Evolutionary conservation across 495 filamentous ascomycete species (phyloP).

Genomic region (Neurospora intermedia): DNA sequence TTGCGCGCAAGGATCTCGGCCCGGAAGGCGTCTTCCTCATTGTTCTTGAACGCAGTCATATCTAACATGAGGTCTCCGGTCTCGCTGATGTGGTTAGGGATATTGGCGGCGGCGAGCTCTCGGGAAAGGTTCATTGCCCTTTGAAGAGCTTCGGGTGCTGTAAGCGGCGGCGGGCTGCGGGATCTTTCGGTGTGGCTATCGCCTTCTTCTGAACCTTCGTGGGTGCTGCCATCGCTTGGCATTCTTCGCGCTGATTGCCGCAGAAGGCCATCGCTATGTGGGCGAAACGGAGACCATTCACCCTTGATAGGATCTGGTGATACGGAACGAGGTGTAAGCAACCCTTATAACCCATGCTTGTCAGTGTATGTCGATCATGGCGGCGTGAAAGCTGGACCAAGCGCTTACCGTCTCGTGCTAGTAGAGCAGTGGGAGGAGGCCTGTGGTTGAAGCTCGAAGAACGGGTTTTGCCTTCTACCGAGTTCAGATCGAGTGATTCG

Average conservation of each 20-base stretch:
- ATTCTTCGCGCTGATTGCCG: slow-evolving; percentile 22
- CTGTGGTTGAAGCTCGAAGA: slow-evolving; percentile 22
- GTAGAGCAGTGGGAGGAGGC: slow-evolving; percentile 26
- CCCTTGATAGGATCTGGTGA: slow-evolving; percentile 45
- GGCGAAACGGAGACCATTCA: slow-evolving; percentile 31
- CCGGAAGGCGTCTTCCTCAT: slow-evolving; percentile 79
- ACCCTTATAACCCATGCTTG: slow-evolving; percentile 27
- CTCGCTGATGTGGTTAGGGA: slow-evolving; percentile 82
- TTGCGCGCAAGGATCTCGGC: slow-evolving; percentile 92
- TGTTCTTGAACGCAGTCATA: slow-evolving; percentile 93
- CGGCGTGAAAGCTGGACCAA: neutral
- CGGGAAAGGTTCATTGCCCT: slow-evolving; percentile 80
- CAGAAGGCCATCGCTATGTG: slow-evolving; percentile 36
- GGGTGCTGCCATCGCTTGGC: slow-evolving; percentile 37
- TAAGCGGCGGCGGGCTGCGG: slow-evolving; percentile 67
- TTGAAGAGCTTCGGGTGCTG: slow-evolving; percentile 63
- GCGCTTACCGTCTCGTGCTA: slow-evolving; percentile 20
- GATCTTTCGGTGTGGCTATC: slow-evolving; percentile 45
- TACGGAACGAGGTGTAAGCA: slow-evolving; percentile 51
- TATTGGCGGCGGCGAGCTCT: slow-evolving; percentile 80
- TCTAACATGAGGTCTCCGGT: slow-evolving; percentile 96
- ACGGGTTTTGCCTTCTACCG: slow-evolving; percentile 21
- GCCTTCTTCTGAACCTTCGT: slow-evolving; percentile 23
- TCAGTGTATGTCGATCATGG: slow-evolving; percentile 3
- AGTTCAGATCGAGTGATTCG: slow-evolving; percentile 66